Evolutionary conservation across 163 green algal genomes (phyloP), one percentile per base, ranked within the genome.

Genomic region (Coccomyxa subellipsoidea): DNA sequence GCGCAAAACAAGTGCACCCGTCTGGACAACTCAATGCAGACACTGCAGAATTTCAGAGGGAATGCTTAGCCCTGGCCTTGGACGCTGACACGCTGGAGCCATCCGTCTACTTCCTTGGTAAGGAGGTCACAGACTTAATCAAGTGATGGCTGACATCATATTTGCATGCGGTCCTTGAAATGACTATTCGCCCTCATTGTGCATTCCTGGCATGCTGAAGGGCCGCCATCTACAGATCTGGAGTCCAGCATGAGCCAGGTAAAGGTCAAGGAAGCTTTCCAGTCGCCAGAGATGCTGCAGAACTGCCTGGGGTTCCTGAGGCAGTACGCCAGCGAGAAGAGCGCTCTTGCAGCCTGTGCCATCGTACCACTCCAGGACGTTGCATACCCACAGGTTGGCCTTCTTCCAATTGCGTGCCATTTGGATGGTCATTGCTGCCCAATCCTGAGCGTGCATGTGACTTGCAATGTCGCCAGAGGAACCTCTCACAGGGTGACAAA

Each of bases 261-360:
- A 18, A 69, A 71, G 35, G 77, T 87, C 25, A 77, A 40, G 9
- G 80, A 69, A 15, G 83, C 83, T 7, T 87, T 87, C 53, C 34
- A 83, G 7, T 81, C 80, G 18, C 83, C 83, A 36, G 83, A 87
- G 25, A 72, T 59, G 39, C 53, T 87, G 76, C 77, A 83, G 69
- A 82, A 78, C 12, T 80, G 69, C 80, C 37, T 80, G 18, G 34
- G 18, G 2, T 87, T 83, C 76, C 47, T 87, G 35, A 59, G 83
- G 27, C 31, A 84, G 69, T 87, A 87, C 39, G 83, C 69, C 6
- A 36, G 27, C 10, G 83, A 87, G 31, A 82, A 31, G 27, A 77
- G 35, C 1, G 59, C 83, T 29, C 83, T 78, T 71, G 83, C 83
- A 2, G 80, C 83, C 7, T 83, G 77, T 72, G 83, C 80, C 8